These are phyloP conservation scores for Ligustrum vulgare DNA, from an alignment of 257 asterid genomes.

Conservation along the genomic window DNA sequence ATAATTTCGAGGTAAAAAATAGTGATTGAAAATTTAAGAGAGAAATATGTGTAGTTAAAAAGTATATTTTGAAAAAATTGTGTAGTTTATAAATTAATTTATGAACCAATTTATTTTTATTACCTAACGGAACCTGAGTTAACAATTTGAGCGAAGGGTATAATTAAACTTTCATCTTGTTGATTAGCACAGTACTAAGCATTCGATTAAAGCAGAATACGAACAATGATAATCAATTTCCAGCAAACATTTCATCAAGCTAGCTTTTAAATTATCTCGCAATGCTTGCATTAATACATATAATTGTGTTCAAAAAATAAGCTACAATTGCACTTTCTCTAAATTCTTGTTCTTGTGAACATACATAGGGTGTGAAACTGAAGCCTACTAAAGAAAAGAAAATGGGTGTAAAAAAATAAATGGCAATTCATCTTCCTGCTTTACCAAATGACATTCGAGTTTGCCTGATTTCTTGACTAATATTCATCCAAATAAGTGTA, in stretches of 20 bases:
- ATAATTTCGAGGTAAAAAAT: too few relatives aligned
- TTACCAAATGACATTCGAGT: not conserved
- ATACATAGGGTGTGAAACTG: conserved; percentile 18
- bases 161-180: too few relatives aligned
- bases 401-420: not conserved
- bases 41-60: too few relatives aligned
- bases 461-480: conserved; percentile 23
- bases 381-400: conserved; percentile 25
- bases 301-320: conserved; percentile 26
- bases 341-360: conserved; percentile 21
- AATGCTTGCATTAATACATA: conserved; percentile 28
- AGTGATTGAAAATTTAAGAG: too few relatives aligned
- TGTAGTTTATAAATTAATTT: too few relatives aligned
- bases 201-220: not conserved
- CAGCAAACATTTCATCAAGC: not conserved
- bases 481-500: conserved; percentile 92
- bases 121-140: too few relatives aligned
- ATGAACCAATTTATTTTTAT: too few relatives aligned
- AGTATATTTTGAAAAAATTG: too few relatives aligned
- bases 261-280: not conserved
- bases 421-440: conserved; percentile 5
- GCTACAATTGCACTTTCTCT: conserved; percentile 31
- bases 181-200: too few relatives aligned
- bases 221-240: not conserved
- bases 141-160: too few relatives aligned